Base-by-base conservation (phyloP, 1,284 basidiomycete species). In the Ganoderma sinense region DNA sequence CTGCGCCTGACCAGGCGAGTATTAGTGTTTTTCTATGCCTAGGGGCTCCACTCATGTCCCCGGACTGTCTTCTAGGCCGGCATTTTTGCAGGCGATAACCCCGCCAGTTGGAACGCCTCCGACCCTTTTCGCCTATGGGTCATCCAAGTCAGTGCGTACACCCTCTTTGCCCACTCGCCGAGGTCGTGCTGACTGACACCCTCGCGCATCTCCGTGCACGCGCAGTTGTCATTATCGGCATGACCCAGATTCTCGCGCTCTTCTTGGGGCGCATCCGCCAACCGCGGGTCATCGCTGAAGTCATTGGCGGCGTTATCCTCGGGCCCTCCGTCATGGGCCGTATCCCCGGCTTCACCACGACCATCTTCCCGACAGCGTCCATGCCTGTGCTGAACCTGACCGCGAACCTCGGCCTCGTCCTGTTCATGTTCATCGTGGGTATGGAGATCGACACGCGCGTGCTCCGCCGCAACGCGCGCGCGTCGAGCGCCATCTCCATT, bases 371-470 rank as follows among this genome's bases (percentile, higher is more conserved):
- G 0, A n/a, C 80, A 0, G 80, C 76, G 0, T 94, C 92, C 5
- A 82, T 97, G 68, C 86, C 92, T 10, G 84, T 92, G 72, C 90
- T 99, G 65, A 92, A 88, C 68, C 88, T 98, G 40, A 94, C 96
- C 14, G 89, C 93, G 29, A 96, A 91, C 67, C 90, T 98, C 70
- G 97, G 97, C 64, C 88, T 98, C 26, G 90, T 97, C 73, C 86
- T 98, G 45, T 97, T 96, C 83, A 88, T 97, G 14, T 97, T 97
- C 83, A 85, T 97, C 65, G 90, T 99, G 55, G 97, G 96, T 16
- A 86, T 98, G 61, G 93, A 94, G n/a, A 66, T 69, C 6, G 68
- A 69, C 68, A 63, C 41, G 3, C 85, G 88, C 5, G 78, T 91
- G 65, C 83, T 91, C 75, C 85, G 82, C 73, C 79, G 82, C 58